These are phyloP conservation scores for Cotoneaster glaucophyllus DNA, from an alignment of 306 rosid species.

Conservation along the genomic window DNA sequence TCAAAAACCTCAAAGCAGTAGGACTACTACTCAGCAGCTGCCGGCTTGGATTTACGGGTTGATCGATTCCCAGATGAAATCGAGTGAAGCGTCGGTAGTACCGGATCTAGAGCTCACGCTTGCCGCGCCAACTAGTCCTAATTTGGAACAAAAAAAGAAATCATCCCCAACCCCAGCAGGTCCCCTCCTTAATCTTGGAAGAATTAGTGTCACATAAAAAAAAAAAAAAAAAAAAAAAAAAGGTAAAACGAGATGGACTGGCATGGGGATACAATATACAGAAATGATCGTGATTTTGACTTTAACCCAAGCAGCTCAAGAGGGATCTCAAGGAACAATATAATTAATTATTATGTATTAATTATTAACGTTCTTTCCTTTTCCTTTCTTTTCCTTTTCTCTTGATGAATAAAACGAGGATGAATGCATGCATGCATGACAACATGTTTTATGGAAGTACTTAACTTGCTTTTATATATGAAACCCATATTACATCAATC, in stretches of 20 bases:
- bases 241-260: background rate
- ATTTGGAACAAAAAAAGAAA: constrained; percentile 33
- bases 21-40: background rate
- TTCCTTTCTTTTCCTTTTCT: background rate
- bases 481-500: background rate
- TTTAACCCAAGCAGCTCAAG: background rate
- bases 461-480: no score
- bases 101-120: constrained; percentile 73
- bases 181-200: constrained; percentile 34
- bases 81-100: constrained; percentile 17
- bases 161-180: constrained; percentile 22
- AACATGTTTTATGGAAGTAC: background rate
- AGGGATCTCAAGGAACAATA: constrained; percentile 2
- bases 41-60: constrained; percentile 39
- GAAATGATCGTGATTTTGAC: constrained; percentile 12
- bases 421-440: background rate
- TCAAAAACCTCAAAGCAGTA: constrained; percentile 3
- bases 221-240: background rate
- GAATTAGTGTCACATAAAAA: constrained; percentile 45
- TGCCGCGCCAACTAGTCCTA: constrained; percentile 42
- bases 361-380: background rate
- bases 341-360: constrained; percentile 8
- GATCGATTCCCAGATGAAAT: constrained; percentile 29
- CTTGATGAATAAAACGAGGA: background rate
- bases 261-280: background rate